Evolutionary conservation across 805 yeast genomes (phyloP).

Genomic region (Ascoidea asiatica): DNA sequence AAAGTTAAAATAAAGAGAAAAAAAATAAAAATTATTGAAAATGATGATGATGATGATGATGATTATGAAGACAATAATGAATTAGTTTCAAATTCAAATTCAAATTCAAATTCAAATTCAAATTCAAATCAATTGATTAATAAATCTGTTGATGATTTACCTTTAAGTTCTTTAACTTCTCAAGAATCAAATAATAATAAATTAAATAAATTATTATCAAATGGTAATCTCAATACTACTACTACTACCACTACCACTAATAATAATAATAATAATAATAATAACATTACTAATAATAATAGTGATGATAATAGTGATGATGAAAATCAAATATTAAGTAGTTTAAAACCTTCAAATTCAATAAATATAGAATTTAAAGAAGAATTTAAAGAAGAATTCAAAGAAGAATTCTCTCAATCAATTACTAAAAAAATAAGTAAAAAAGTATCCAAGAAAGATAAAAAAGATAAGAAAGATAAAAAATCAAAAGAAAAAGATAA

Average conservation of each 20-base stretch:
- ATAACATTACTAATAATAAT: too few relatives aligned
- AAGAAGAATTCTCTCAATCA: constrained; percentile 3
- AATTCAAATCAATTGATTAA: constrained; percentile 1
- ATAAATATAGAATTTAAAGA: constrained; percentile 1
- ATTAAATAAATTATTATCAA: background rate
- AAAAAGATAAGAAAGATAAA: constrained; percentile 3
- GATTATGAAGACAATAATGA: constrained; percentile 9
- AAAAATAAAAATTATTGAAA: constrained; percentile 3
- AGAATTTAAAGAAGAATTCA: background rate
- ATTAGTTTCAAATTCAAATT: background rate
- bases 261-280: too few relatives aligned
- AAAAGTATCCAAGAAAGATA: constrained; percentile 1
- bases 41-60: constrained; percentile 6
- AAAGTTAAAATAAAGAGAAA: constrained; percentile 6
- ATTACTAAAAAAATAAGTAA: constrained; percentile 1
- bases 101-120: background rate
- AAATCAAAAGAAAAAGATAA: constrained; percentile 9
- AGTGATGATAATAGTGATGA: constrained; percentile 10
- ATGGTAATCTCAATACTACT: background rate
- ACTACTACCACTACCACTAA: constrained; percentile 3
- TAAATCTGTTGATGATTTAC: too few relatives aligned
- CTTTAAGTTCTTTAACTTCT: too few relatives aligned
- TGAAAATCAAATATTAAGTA: constrained; percentile 5
- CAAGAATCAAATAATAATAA: constrained; percentile 1
- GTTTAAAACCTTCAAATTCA: too few relatives aligned